Evolutionary conservation across 176 grass and related monocot genomes (phyloP), one percentile per base, ranked within the genome.

Genomic region (Aegilops tauschii): DNA sequence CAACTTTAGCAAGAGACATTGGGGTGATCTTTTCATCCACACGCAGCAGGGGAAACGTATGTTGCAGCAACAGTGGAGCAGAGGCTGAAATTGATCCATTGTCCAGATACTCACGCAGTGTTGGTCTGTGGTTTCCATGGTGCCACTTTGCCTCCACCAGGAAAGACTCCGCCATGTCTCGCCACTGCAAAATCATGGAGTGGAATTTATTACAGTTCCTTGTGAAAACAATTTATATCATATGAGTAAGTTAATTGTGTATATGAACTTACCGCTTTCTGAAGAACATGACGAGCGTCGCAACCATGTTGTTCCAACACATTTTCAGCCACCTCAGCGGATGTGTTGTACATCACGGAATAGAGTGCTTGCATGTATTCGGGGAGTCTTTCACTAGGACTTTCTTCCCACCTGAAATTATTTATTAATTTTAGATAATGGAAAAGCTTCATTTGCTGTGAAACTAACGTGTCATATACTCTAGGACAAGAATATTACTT

Each of bases 361-460:
- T 90, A 93, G 3, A 84, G 52, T 59, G 30, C 47, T 69, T 61
- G 73, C 91, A 93, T 90, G 21, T 93, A 93, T 17, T 90, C 76
- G 0, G 91, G 91, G 20, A 93, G 79, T 25, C 13, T 59, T 77
- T 87, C 61, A 61, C 36, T 32, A 4, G 80, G 73, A 61, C 23
- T 52, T 25, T 58, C 17, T 65, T 86, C 78, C 87, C 91, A 93
- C 31, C 91, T 93, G 64, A 34, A 5, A 56, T 56, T 56, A 56
- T 56, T 18, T 56, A 56, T 56, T 6, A 20, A 5, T 0, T 16
- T 52, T 52, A 52, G 49, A 54, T 54, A 54, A 18, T 6, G 5
- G 13, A 54, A 17, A 50, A 8, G 52, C 2, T 20, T 20, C 52
- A 56, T 6, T 20, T 56, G 17, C 5, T 52, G 14, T 56, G 0